Percentiles rank a stretch among this genome's conserved stretches.
phyloP scores from a whole-genome alignment of 2,329 filamentous ascomycete genomes.

The Fusarium staphyleae region DNA sequence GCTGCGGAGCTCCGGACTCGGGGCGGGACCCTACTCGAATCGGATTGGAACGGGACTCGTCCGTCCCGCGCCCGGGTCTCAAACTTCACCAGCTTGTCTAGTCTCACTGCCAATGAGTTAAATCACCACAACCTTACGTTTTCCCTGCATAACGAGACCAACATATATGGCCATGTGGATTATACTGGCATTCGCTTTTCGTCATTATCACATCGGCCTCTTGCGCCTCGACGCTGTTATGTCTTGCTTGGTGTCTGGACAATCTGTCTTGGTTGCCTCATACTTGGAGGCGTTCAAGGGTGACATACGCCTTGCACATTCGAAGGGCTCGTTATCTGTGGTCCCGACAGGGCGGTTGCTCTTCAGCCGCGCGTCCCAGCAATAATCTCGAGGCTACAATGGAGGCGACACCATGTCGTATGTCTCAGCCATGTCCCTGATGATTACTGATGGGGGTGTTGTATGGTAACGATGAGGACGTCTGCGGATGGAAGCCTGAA shows the following conservation, averaged over 20 bases:
- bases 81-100: neutral
- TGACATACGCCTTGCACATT: conserved; percentile 1
- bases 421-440: no score
- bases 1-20: conserved; percentile 1
- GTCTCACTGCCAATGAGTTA: no score
- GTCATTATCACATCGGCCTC: neutral
- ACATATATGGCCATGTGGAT: no score
- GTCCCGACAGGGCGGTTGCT: conserved; percentile 2
- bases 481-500: no score
- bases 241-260: conserved; percentile 3
- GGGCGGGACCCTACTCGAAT: neutral
- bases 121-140: no score
- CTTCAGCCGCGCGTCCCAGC: neutral
- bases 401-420: no score
- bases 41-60: conserved; percentile 13
- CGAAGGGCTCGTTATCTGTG: neutral
- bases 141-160: no score
- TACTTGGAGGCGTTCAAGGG: neutral
- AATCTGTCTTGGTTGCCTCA: conserved; percentile 1
- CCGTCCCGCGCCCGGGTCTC: conserved; percentile 16
- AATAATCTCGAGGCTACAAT: neutral
- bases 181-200: neutral
- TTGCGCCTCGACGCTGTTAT: conserved; percentile 1
- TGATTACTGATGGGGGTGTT: no score
- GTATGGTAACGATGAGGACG: no score